Base-by-base conservation (phyloP, 2,329 filamentous ascomycete species). In the Pseudocercospora eumusae region DNA sequence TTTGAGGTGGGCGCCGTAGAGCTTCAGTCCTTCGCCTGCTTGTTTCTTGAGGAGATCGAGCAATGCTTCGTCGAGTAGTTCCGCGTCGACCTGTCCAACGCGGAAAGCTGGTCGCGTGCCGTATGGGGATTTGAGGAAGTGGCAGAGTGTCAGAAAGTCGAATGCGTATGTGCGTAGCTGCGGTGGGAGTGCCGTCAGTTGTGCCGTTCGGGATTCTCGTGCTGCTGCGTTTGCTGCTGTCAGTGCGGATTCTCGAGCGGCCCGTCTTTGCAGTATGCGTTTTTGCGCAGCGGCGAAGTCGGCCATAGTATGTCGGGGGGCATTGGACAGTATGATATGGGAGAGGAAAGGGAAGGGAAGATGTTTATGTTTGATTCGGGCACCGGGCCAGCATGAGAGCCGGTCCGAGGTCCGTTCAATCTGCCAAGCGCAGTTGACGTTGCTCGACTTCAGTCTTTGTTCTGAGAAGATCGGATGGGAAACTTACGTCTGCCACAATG, bases 41-140 rank as follows among this genome's bases (percentile, higher is more conserved):
- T 99, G 93, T 5, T 84, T 86, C 73, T 90, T 92, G 62, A 99
- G 81, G 67, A 98, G 83, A n/a, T 86, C 85, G 23, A 98, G 82
- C 50, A 99, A 82, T 79, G 98, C 95, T 73, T 96, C 92, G 76
- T 99, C 95, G 18, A 99, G 83, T 55, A 99, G 82, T 76, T 98
- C 95, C 40, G 95, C 92, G 76, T 99, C 95, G 47, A 98, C 91
- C 78, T 99, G 95, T 27, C 93, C 92, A 27, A 99, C 95, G 58
- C 95, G 88, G 75, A 96, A 97, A 10, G 91, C 88, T 4, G 95
- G 93, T 15, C 87, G 82, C 23, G 90, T 93, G 49, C 92, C 91
- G 73, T 92, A 88, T 63, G 90, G 86, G 5, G 89, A 88, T 42
- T 85, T 86, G 45, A 93, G 79, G 4, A 83, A 79, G 72, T 92